Base-by-base conservation (phyloP, 2,329 filamentous ascomycete species). In the Xylaria sp. region DNA sequence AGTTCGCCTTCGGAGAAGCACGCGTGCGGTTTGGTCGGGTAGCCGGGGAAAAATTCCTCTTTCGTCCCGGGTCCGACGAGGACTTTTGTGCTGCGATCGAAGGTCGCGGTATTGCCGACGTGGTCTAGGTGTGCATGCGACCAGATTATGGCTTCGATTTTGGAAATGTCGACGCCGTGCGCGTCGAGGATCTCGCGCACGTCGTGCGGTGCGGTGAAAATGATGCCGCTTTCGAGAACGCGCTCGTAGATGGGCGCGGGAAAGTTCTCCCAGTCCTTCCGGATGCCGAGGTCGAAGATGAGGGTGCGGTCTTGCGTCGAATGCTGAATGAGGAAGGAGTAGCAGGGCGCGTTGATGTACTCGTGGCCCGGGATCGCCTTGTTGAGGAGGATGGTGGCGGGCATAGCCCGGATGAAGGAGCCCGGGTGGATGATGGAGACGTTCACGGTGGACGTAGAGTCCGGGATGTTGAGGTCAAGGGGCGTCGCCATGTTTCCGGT, bases 361-460 rank as follows among this genome's bases (percentile, higher is more conserved):
- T 72, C 67, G 58, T 73, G 68, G 1, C 72, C 73, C 2, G 55
- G 30, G 44, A 74, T 68, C 5, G 59, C 37, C 2, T 72, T 72
- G n/a, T 62, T 63, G 6, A 73, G 13, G 55, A 75, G 71, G 13
- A 59, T 7, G 7, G 23, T 52, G 1, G 67, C 35, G 2, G 48
- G 48, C 18, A 69, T 55, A 9, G 68, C 71, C 3, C 55, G 65
- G 3, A 74, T 59, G 0, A 54, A 63, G 18, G 64, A 61, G 2
- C 63, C 69, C 0, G 68, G 71, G 62, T 74, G 63, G 56, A 75
- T 69, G 63, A 74, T 72, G 30, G 68, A 72, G 19, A 74, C 68
- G 44, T 69, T 58, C 30, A 74, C 71, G 1, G 67, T 73, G 37
- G 69, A 64, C 2, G 64, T 58, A 10, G 72, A 74, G 1, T 62